These are phyloP conservation scores for Calonectria pseudoreteaudii DNA, from an alignment of 2,329 filamentous ascomycete species.

Conservation along the genomic window DNA sequence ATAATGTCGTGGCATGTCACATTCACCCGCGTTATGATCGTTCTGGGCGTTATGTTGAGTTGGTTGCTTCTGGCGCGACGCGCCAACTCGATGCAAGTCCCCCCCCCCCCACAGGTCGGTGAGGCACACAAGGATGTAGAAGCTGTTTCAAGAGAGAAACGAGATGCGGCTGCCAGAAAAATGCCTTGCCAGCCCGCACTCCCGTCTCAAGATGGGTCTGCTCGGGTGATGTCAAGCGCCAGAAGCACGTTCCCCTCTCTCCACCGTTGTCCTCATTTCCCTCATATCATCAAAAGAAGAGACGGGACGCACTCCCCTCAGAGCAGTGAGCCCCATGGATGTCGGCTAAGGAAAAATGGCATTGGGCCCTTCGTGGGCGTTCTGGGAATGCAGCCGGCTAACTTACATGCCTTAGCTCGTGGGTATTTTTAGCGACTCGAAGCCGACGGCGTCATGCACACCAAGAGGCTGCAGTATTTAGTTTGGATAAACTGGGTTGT, in stretches of 20 bases:
- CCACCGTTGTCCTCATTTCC: neutral
- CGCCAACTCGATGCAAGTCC: neutral
- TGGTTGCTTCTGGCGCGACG: neutral
- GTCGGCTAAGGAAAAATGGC: neutral
- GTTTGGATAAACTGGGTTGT: neutral
- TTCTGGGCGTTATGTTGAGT: neutral
- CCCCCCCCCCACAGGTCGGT: neutral
- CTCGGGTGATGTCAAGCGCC: slow-evolving; percentile 11
- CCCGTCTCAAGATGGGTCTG: slow-evolving; percentile 8
- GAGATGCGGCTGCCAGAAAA: slow-evolving; percentile 13
- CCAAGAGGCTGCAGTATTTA: slow-evolving; percentile 23
- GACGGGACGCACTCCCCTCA: neutral
- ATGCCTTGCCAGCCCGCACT: slow-evolving; percentile 10
- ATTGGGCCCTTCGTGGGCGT: neutral
- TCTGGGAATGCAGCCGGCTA: slow-evolving; percentile 12
- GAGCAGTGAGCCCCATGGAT: neutral
- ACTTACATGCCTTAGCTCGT: slow-evolving; percentile 24
- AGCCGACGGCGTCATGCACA: slow-evolving; percentile 15
- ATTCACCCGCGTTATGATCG: neutral
- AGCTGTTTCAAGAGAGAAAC: neutral
- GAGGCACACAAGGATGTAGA: slow-evolving; percentile 2
- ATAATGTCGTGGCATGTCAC: slow-evolving; percentile 3
- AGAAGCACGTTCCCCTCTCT: slow-evolving; percentile 13
- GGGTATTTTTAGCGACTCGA: slow-evolving; percentile 33
- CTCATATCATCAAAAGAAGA: slow-evolving; percentile 15